Evolutionary conservation across 192 early-diverging fungal species (phyloP), one percentile per base, ranked within the genome.

Genomic region (Backusella psychrophila): DNA sequence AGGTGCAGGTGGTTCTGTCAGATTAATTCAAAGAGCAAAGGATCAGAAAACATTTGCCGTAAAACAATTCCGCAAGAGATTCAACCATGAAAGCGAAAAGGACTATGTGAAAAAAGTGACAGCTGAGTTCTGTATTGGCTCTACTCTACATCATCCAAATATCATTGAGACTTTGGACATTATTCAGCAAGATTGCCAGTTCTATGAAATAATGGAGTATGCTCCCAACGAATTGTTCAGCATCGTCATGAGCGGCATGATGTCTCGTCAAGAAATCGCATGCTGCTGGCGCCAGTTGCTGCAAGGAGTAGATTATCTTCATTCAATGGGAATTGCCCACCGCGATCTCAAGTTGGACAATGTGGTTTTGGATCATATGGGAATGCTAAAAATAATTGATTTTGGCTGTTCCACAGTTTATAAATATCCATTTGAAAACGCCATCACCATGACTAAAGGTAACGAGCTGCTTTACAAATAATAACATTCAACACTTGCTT

Each of bases 41-140:
- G 84, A 92, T 81, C 81, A 90, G 59, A 84, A 84, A 72, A 77
- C 85, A 63, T 91, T 91, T 80, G 93, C 93, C 0, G 91, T 93
- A 77, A 94, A 94, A 79, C 92, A 95, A 82, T 95, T 96, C 82
- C 87, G 93, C 66, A 89, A 90, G 75, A 84, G 90, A 29, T 78
- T 84, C 5, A 72, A 77, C 2, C 82, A 90, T 49, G 96, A 98
- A 87, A 92, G 91, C 6, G 91, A 96, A 87, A 95, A 95, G 83
- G 95, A 97, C 66, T 98, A 97, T 83, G 86, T 97, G 81, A 98
- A 97, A 83, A 98, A 98, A 85, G 86, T 98, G 73, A 94, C 92
- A 44, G 89, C 90, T 77, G 97, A 98, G 85, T 99, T 98, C 81
- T 97, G 96, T 85, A 98, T 99, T 74, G 91, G 91, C 42, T 97